phyloP scores from a whole-genome alignment of 192 early-diverging fungal species.

The Coemansia umbellata region DNA sequence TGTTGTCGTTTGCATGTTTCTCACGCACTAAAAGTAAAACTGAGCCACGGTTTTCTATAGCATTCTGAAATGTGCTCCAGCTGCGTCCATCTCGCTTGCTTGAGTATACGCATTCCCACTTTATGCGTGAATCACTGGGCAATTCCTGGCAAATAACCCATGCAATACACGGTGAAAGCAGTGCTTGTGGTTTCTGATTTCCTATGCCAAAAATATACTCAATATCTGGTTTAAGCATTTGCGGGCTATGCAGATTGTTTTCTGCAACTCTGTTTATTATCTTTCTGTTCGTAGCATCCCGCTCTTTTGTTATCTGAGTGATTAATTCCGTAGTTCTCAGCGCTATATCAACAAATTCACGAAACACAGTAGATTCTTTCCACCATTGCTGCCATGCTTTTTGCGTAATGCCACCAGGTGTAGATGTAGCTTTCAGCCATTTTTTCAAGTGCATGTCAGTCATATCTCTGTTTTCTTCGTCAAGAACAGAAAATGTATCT shows the following conservation, averaged over 20 bases:
- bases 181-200: background rate
- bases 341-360: conserved; percentile 23
- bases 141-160: conserved; percentile 29
- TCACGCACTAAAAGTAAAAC: conserved; percentile 35
- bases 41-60: conserved; percentile 27
- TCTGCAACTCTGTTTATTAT: background rate
- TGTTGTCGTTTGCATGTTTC: conserved; percentile 16
- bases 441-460: background rate
- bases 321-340: conserved; percentile 9
- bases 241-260: conserved; percentile 8
- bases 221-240: background rate
- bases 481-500: background rate
- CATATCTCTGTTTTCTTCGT: background rate
- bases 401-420: conserved; percentile 4
- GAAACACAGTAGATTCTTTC: conserved; percentile 10
- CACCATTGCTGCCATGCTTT: conserved; percentile 31
- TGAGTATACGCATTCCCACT: conserved; percentile 35
- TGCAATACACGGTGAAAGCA: conserved; percentile 14
- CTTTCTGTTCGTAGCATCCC: background rate
- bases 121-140: conserved; percentile 13
- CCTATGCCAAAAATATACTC: background rate
- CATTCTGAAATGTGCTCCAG: conserved; percentile 41
- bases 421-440: conserved; percentile 10
- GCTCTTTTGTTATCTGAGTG: background rate
- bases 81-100: conserved; percentile 31